Evolutionary conservation across 2,329 filamentous ascomycete genomes (phyloP), one percentile per base, ranked within the genome.

Genomic region (Falciphora oryzae): DNA sequence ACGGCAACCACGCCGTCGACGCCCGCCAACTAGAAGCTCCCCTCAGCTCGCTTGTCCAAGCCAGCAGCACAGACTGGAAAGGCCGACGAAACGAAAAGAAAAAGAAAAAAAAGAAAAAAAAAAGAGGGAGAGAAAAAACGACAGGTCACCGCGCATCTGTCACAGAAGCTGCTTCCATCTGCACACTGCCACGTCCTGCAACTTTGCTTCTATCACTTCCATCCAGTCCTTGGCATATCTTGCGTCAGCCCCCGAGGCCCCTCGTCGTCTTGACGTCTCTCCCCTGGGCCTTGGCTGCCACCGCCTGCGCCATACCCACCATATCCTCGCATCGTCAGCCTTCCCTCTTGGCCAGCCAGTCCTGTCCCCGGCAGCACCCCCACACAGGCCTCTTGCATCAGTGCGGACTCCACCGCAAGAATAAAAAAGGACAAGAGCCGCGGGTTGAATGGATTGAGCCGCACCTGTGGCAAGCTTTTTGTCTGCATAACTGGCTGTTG

Each of bases 251-350:
- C 57, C 57, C 57, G 27, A 13, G 8, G 7, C 7, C 44, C 44
- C 3, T 53, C 22, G 22, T 11, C 10, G 22, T n/a, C 44, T n/a
- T 53, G 18, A 53, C 38, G 38, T 16, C 38, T 44, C 16, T 16
- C 13, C 38, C 38, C n/a, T 57, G 56, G 22, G 56, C 56, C 14
- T n/a, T 57, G 56, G 11, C 56, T 28, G 8, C 27, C 56, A 16
- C 38, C 38, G 38, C 38, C 38, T 18, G 38, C 38, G 16, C 38
- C 38, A 44, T 44, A 44, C 38, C 16, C 38, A 18, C 38, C 38
- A 61, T 57, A 65, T 59, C 16, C 25, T 50, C 28, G 29, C 65
- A 25, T 25, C 44, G 11, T 53, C 68, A 67, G 35, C 64, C 58
- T 60, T 38, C 58, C n/a, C 44, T 25, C 32, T 35, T 35, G 32